These are phyloP conservation scores for Hondaea fermentalgiana DNA, from an alignment of 108 stramenopile species.

Conservation along the genomic window DNA sequence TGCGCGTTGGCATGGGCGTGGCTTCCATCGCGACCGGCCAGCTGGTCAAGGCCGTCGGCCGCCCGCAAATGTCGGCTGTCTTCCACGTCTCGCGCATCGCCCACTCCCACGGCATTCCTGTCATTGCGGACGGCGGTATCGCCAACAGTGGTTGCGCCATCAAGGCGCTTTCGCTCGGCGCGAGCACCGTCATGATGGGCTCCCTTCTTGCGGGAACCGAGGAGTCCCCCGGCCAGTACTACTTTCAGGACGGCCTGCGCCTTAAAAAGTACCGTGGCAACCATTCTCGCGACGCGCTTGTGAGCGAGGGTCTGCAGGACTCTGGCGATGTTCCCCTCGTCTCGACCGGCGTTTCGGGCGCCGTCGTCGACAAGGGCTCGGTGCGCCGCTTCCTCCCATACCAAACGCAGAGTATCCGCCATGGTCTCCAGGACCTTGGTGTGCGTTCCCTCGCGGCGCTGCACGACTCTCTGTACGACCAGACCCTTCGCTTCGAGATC, in stretches of 20 bases:
- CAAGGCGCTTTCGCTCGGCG: slow-evolving; percentile 93
- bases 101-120: slow-evolving; percentile 78
- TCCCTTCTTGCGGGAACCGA: slow-evolving; percentile 99
- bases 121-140: slow-evolving; percentile 97
- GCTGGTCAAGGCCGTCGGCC: slow-evolving; percentile 97
- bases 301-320: slow-evolving; percentile 81
- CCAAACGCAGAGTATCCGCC: slow-evolving; percentile 84
- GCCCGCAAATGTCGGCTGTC: slow-evolving; percentile 96
- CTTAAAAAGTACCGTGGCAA: slow-evolving; percentile 99
- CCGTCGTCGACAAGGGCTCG: slow-evolving; percentile 97
- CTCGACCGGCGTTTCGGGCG: slow-evolving; percentile 96
- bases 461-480: not conserved
- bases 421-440: slow-evolving; percentile 95
- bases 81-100: slow-evolving; percentile 90
- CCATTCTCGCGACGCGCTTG: slow-evolving; percentile 97
- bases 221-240: slow-evolving; percentile 98
- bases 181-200: slow-evolving; percentile 99
- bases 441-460: slow-evolving; percentile 55
- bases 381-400: slow-evolving; percentile 93
- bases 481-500: slow-evolving; percentile 71
- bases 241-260: slow-evolving; percentile 97
- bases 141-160: slow-evolving; percentile 92
- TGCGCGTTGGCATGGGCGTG: slow-evolving; percentile 99
- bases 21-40: slow-evolving; percentile 99
- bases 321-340: slow-evolving; percentile 85